Percentiles rank a stretch among this genome's conserved stretches.
Evolutionary conservation across 345 rosid genomes (phyloP).

Genomic region (Gossypium herbaceum): DNA sequence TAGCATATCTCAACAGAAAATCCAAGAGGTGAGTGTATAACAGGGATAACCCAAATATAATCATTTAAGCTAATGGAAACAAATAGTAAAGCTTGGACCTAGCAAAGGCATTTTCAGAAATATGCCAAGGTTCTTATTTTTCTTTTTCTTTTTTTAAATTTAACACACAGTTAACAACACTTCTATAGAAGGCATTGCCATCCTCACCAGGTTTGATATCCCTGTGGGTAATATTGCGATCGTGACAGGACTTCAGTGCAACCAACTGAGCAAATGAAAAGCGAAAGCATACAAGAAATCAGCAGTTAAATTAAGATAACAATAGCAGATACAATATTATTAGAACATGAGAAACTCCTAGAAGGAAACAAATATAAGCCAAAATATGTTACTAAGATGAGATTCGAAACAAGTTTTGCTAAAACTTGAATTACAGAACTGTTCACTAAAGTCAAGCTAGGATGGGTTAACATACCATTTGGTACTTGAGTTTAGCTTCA

Average conservation of each 20-base stretch:
- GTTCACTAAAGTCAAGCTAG: background rate
- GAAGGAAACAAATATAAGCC: background rate
- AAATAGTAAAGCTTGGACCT: conserved; percentile 11
- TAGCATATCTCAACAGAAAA: background rate
- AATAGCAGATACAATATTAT: background rate
- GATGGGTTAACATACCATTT: background rate
- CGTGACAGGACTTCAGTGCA: conserved; percentile 90
- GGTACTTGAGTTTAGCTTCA: too few species aligned
- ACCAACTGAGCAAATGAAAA: conserved; percentile 49
- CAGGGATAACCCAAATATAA: background rate
- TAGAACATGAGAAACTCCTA: background rate
- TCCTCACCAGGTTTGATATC: conserved; percentile 93
- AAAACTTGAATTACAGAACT: background rate
- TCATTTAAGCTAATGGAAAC: background rate
- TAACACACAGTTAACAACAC: conserved; percentile 4
- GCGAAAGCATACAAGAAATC: background rate
- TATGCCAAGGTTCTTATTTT: too few species aligned
- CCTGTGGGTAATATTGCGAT: conserved; percentile 89
- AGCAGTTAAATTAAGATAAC: background rate
- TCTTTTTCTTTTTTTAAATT: background rate
- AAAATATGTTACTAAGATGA: background rate
- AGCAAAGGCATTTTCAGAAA: conserved; percentile 13
- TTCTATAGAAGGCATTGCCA: background rate
- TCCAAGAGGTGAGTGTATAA: background rate
- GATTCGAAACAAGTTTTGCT: background rate